phyloP scores from a whole-genome alignment of 2,329 filamentous ascomycete species.

The Colletotrichum sp. region DNA sequence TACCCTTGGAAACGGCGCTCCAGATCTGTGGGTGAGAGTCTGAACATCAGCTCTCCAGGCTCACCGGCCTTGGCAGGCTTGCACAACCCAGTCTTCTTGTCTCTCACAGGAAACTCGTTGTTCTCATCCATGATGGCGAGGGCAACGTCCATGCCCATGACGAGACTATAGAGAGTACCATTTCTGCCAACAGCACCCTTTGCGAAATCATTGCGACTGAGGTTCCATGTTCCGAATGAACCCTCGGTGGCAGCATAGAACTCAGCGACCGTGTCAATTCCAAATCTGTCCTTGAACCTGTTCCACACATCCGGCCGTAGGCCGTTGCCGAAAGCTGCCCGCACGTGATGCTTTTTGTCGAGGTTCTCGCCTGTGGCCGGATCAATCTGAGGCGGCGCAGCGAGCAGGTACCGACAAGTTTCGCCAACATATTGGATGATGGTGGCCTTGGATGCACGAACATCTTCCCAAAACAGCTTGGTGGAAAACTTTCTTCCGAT shows the following conservation, averaged over 20 bases:
- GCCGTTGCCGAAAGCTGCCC: slow-evolving; percentile 82
- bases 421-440: slow-evolving; percentile 89
- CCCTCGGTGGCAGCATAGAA: slow-evolving; percentile 85
- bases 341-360: slow-evolving; percentile 76
- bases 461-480: slow-evolving; percentile 77
- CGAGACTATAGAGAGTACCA: slow-evolving; percentile 63
- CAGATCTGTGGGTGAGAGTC: slow-evolving; percentile 70
- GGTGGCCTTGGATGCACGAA: slow-evolving; percentile 72
- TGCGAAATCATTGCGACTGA: slow-evolving; percentile 73
- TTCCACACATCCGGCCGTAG: slow-evolving; percentile 87
- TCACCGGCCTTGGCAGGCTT: slow-evolving; percentile 61
- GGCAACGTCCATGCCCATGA: slow-evolving; percentile 56
- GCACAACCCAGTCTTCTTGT: slow-evolving; percentile 74
- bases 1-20: slow-evolving; percentile 79
- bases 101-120: slow-evolving; percentile 70
- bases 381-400: slow-evolving; percentile 67
- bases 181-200: slow-evolving; percentile 80
- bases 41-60: slow-evolving; percentile 77
- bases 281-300: slow-evolving; percentile 81
- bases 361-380: slow-evolving; percentile 68
- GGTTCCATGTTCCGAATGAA: slow-evolving; percentile 72
- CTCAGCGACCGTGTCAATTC: slow-evolving; percentile 74
- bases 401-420: slow-evolving; percentile 81
- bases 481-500: slow-evolving; percentile 82
- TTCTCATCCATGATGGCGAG: slow-evolving; percentile 76